Conservation (phyloP, 176 grass and related monocot species). For the Alloteropsis semialata region DNA sequence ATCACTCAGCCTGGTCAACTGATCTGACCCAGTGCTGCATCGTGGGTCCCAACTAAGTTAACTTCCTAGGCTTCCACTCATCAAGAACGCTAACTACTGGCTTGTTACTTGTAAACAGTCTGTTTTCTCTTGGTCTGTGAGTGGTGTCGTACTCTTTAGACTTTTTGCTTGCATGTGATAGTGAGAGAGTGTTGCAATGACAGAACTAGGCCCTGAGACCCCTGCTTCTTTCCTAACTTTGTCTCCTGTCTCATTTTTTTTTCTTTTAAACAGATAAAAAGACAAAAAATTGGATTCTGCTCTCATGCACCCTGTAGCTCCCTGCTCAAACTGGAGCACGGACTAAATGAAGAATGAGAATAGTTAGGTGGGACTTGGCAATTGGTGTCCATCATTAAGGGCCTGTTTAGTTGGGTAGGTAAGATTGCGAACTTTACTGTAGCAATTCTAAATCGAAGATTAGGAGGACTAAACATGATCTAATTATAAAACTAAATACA, state of each 20-base stretch:
- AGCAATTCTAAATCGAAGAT: no score
- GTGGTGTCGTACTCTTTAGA: conserved; percentile 31
- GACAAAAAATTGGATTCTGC: neutral
- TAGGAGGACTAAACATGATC: no score
- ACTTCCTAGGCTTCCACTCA: conserved; percentile 1
- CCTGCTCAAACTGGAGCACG: neutral
- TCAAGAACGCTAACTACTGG: conserved; percentile 16
- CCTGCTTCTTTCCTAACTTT: neutral
- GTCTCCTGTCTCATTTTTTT: neutral
- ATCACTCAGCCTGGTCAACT: conserved; percentile 22
- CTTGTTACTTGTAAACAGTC: conserved; percentile 7
- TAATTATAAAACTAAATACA: no score
- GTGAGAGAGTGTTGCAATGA: conserved; percentile 1
- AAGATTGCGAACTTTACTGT: no score
- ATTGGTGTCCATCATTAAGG: neutral
- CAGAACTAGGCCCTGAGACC: neutral
- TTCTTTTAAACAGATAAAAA: neutral
- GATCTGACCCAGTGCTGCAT: conserved; percentile 18
- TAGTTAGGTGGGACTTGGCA: neutral
- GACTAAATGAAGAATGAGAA: neutral
- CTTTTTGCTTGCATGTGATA: conserved; percentile 29
- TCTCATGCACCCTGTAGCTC: neutral
- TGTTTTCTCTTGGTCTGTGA: conserved; percentile 20
- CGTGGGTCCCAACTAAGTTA: conserved; percentile 29
- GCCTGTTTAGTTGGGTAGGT: no score